Conservation (phyloP, 2,329 filamentous ascomycete species). For the Myriosclerotinia duriaeana region DNA sequence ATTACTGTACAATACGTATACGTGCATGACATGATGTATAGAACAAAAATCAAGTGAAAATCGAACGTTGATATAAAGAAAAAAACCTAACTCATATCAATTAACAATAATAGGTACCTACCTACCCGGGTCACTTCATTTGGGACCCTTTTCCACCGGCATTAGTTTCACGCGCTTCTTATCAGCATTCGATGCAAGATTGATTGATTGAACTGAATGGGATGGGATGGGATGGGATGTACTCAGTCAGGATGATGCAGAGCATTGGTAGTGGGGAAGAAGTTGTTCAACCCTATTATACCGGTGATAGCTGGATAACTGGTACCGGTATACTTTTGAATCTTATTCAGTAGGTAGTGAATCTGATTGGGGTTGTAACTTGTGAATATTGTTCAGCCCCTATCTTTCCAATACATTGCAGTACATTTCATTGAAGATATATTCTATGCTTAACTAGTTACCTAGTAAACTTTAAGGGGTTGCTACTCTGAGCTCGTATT, state of each 20-base stretch:
- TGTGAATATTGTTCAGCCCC: background rate
- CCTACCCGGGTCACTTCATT: background rate
- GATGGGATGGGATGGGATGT: no score
- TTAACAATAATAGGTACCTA: no score
- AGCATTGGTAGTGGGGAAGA: background rate
- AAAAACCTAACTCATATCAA: background rate
- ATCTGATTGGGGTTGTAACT: background rate
- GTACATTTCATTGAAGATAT: background rate
- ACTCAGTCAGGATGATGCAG: no score
- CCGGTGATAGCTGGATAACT: background rate
- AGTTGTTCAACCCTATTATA: background rate
- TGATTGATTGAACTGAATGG: conserved; percentile 3
- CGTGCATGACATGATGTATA: no score
- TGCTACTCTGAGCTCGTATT: background rate
- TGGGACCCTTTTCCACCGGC: background rate
- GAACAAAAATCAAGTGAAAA: no score
- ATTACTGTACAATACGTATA: no score
- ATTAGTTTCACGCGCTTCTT: background rate
- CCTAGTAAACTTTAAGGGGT: no score
- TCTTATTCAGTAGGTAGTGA: background rate
- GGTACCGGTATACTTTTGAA: background rate
- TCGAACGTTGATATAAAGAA: no score
- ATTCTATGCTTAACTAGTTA: no score
- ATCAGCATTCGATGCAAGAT: conserved; percentile 15
- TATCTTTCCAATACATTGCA: no score